Base-by-base conservation (phyloP, 257 asterid species). In the Penstemon newberryi region DNA sequence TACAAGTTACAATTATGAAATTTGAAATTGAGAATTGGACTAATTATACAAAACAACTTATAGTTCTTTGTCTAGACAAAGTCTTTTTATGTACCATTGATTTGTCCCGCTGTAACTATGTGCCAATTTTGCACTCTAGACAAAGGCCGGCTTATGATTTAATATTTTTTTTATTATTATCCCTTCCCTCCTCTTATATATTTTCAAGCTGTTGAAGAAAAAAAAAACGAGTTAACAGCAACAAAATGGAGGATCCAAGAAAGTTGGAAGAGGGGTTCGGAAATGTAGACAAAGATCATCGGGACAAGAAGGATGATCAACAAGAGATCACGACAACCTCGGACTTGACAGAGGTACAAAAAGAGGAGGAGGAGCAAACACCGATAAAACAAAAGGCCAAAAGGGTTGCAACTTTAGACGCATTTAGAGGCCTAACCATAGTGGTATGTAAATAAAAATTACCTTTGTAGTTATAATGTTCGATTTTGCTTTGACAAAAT, bases 361-460 rank as follows among this genome's bases (percentile, higher is more conserved):
- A 66, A 42, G 84, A 79, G 70, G 72, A 15, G 18, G 18, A 79
- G 79, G 33, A 79, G 79, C 72, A 74, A 60, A 62, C 76, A 0
- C 33, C 8, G 56, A 39, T 75, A 44, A 82, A 79, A 76, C 83
- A 79, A 18, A 85, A 82, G 78, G 65, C 75, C 47, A 87, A 83
- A 76, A 82, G 93, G 71, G 73, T 89, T 56, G 89, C 95, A 38
- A 87, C 96, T 19, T 81, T 89, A 8, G 96, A 89, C 69, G 95
- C 96, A 71, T 89, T 89, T 40, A 78, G 95, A 76, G 96, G 96
- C 46, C 95, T 87, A 71, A 85, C 95, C 6, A 80, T 87, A 57
- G 93, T 89, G 91, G 96, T 85, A 89, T 3, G 59, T 4, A 5
- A 60, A 45, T 15, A 4, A 9, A 43, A 12, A n/a, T 12, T 8